A percentile compares a stretch with the other conserved stretches of the same genome.
These are phyloP conservation scores for Stephania cephalantha DNA, from an alignment of 164 flowering plant genomes.

Conservation along the genomic window DNA sequence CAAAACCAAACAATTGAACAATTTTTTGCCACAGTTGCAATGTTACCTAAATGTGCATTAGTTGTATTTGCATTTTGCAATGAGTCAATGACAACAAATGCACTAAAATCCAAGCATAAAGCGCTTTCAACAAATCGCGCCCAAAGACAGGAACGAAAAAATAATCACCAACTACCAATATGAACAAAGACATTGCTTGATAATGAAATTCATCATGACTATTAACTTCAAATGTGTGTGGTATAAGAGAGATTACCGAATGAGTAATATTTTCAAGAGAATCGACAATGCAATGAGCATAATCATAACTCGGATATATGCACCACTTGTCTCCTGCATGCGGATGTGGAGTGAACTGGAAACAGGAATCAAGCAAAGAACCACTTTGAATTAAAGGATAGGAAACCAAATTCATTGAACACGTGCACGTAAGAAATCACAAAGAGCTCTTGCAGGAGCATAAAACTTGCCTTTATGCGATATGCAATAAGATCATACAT, in stretches of 20 bases:
- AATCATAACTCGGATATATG: conserved; percentile 96
- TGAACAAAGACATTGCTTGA: not conserved
- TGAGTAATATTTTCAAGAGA: conserved; percentile 95
- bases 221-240: too few relatives aligned
- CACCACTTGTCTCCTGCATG: conserved; percentile 98
- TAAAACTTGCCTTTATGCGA: conserved; percentile 77
- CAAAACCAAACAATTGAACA: not conserved
- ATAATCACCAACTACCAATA: not conserved
- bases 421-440: not conserved
- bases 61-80: not conserved
- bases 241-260: conserved; percentile 49
- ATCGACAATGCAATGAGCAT: conserved; percentile 95
- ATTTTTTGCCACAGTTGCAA: not conserved
- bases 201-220: too few relatives aligned
- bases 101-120: not conserved
- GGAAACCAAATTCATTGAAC: not conserved
- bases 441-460: not conserved
- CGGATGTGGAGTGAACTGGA: conserved; percentile 93
- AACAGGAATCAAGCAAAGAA: conserved; percentile 4
- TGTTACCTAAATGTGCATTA: not conserved
- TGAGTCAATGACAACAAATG: not conserved
- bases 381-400: not conserved
- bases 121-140: not conserved
- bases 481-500: conserved; percentile 98
- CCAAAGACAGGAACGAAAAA: not conserved